A percentile compares a stretch with the other conserved stretches of the same genome.
Conservation (phyloP, 352 stramenopile genomes). For the Phytophthora litchii region DNA sequence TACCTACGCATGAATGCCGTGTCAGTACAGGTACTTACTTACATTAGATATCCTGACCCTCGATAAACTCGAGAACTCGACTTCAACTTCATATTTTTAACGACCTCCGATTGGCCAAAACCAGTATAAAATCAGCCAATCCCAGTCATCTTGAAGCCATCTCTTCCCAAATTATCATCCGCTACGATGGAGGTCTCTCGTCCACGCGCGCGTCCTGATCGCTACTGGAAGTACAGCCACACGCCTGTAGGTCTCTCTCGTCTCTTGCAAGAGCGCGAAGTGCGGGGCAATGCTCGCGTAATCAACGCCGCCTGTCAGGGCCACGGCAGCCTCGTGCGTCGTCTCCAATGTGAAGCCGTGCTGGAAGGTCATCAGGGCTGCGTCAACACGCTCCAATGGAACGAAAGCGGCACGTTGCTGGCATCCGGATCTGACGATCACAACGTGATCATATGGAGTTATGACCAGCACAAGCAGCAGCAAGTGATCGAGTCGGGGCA, state of each 20-base stretch:
- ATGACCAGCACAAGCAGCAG: constrained; percentile 51
- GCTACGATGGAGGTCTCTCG: constrained; percentile 25
- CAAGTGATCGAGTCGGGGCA: constrained; percentile 79
- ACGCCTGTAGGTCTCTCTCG: constrained; percentile 25
- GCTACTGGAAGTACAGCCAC: constrained; percentile 50
- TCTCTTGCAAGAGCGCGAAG: constrained; percentile 64
- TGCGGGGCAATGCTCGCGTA: constrained; percentile 49
- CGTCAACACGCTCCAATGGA: constrained; percentile 90
- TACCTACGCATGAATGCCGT: too few species aligned
- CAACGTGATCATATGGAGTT: constrained; percentile 83
- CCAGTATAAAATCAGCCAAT: constrained; percentile 1
- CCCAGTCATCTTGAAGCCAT: constrained; percentile 19
- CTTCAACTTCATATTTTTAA: too few species aligned
- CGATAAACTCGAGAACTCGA: too few species aligned
- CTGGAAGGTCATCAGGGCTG: constrained; percentile 71
- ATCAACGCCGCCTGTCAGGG: constrained; percentile 56
- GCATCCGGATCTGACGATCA: constrained; percentile 88
- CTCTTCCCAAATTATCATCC: constrained; percentile 8
- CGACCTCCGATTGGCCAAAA: background rate
- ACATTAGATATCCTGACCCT: too few species aligned
- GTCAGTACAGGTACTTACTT: too few species aligned
- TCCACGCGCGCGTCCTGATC: constrained; percentile 9
- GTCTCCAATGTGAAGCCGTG: constrained; percentile 58
- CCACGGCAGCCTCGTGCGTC: constrained; percentile 64
- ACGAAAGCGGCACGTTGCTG: constrained; percentile 62